Base-by-base conservation (phyloP, 495 filamentous ascomycete genomes). In the Neurospora sublineolata region DNA sequence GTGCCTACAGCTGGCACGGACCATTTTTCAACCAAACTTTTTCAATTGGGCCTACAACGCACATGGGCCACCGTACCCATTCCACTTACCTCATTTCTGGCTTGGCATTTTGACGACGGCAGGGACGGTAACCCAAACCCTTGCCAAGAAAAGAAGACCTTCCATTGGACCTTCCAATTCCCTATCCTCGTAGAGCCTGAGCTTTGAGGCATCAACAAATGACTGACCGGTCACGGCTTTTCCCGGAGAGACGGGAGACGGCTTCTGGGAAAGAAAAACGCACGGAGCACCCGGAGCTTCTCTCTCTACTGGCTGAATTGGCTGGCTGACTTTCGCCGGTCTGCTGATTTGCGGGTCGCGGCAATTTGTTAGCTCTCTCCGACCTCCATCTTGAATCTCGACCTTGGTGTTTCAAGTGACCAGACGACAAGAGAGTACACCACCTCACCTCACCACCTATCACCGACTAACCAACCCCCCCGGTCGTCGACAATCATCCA, bases 381-480 rank as follows among this genome's bases (percentile, higher is more conserved):
- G 46, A 58, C 46, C 46, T 58, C 46, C 11, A 58, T 58, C 46
- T 58, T 58, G 46, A 30, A 58, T 58, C 46, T 58, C 16, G 46
- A 58, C 20, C 33, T 42, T 12, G 37, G 23, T 67, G 60, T 72
- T 41, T 36, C 39, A 72, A n/a, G n/a, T n/a, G n/a, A 46, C 44
- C n/a, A 46, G 41, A 38, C 41, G 68, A 69, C 68, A 41, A 39
- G 41, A 70, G 52, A 70, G 42, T 42, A 42, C 42, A 41, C n/a
- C 44, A 46, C 44, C n/a, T 33, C 68, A 58, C 72, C 18, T 33
- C 27, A 76, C 46, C 70, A 30, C 72, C 73, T 44, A 46, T 64
- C 36, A 72, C 68, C 70, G 41, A 75, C 72, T 40, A 58, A 7
- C 20, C 46, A 72, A 71, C 67, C 73, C 70, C 73, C 75, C 72